phyloP scores from a whole-genome alignment of 805 yeast genomes.

The Lipomyces yamanashiensis region DNA sequence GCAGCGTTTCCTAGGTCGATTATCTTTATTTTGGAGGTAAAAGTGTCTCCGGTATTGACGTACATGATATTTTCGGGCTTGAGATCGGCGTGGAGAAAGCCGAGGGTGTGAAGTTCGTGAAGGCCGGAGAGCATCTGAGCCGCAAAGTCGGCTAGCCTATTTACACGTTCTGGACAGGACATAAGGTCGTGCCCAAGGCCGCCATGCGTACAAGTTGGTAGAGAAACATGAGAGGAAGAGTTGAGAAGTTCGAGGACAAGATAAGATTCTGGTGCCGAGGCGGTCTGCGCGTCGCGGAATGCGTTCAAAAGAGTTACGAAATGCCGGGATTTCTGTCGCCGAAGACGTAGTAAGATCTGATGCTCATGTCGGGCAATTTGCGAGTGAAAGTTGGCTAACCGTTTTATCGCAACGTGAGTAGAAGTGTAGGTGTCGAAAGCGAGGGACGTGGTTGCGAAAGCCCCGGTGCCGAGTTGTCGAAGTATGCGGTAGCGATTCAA shows the following conservation, averaged over 20 bases:
- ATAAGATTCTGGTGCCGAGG: neutral
- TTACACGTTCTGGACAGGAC: conserved; percentile 28
- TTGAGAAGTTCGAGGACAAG: conserved; percentile 33
- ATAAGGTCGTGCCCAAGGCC: conserved; percentile 16
- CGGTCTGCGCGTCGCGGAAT: neutral
- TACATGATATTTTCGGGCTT: conserved; percentile 40
- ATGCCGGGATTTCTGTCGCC: conserved; percentile 9
- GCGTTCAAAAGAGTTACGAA: conserved; percentile 8
- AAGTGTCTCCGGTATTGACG: neutral
- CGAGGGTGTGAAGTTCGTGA: conserved; percentile 34
- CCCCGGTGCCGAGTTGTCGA: conserved; percentile 26
- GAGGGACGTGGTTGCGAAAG: conserved; percentile 28
- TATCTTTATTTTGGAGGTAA: conserved; percentile 26
- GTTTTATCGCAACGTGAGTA: conserved; percentile 30
- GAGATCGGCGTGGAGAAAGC: conserved; percentile 39
- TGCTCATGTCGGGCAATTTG: conserved; percentile 26
- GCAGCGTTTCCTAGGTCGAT: conserved; percentile 40
- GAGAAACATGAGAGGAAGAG: conserved; percentile 4
- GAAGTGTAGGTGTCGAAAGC: conserved; percentile 23
- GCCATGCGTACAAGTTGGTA: conserved; percentile 32
- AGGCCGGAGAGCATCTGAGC: conserved; percentile 37
- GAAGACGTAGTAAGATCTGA: conserved; percentile 16
- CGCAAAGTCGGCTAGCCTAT: conserved; percentile 37
- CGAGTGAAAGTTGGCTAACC: conserved; percentile 1
- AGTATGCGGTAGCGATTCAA: conserved; percentile 15